Conservation (phyloP, 495 filamentous ascomycete species). For the Peziza echinospora region DNA sequence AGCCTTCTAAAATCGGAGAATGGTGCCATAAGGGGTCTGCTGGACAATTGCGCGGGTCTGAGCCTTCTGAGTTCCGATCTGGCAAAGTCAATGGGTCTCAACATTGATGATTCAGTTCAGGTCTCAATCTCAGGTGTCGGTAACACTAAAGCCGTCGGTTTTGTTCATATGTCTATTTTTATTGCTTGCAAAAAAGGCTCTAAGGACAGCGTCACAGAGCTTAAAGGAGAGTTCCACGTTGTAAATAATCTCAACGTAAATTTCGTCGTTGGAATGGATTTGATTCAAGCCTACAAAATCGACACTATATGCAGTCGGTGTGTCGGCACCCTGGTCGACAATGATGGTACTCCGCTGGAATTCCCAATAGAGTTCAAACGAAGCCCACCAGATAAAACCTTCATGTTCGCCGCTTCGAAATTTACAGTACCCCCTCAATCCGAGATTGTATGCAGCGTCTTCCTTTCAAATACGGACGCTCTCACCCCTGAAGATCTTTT, state of each 20-base stretch:
- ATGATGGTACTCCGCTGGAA: background rate
- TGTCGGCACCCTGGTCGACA: background rate
- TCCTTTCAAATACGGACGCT: background rate
- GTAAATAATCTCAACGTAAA: background rate
- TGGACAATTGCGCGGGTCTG: too few relatives aligned
- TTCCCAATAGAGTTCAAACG: background rate
- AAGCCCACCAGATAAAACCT: background rate
- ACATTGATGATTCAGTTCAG: too few relatives aligned
- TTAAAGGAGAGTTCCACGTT: background rate
- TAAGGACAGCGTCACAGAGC: background rate
- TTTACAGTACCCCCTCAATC: background rate
- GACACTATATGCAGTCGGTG: background rate
- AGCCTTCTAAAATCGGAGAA: too few relatives aligned
- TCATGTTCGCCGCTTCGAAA: too few relatives aligned
- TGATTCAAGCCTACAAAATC: background rate
- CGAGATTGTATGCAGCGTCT: background rate
- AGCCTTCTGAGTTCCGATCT: too few relatives aligned
- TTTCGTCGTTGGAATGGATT: background rate
- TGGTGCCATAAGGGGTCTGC: too few relatives aligned
- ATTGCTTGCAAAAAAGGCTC: background rate
- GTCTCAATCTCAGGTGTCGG: too few relatives aligned
- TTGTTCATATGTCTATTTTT: background rate
- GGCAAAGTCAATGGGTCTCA: too few relatives aligned
- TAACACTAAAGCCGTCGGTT: too few relatives aligned
- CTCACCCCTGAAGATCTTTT: too few relatives aligned